Conservation (phyloP, 2,329 filamentous ascomycete genomes). For the Penicillium fuscoglaucum region DNA sequence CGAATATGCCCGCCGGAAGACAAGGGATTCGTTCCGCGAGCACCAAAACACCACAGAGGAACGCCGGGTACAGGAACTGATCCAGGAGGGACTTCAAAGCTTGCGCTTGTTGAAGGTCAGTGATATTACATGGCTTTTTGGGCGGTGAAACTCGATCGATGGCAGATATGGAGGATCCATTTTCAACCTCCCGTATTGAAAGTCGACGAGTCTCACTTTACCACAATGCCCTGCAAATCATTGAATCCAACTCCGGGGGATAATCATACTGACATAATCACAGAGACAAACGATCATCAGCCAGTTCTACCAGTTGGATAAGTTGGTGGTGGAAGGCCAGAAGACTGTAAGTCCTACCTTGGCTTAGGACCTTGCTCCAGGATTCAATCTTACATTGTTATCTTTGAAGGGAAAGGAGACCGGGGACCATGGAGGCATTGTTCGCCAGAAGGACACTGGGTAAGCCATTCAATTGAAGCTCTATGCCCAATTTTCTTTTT, state of each 20-base stretch:
- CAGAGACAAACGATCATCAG: constrained; percentile 94
- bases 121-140: constrained; percentile 12
- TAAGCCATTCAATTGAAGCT: constrained; percentile 38
- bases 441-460: constrained; percentile 78
- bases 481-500: background rate
- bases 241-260: background rate
- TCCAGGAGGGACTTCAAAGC: constrained; percentile 85
- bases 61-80: constrained; percentile 77
- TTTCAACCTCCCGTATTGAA: background rate
- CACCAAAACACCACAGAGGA: constrained; percentile 71
- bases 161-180: background rate
- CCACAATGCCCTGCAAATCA: background rate
- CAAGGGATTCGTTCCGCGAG: constrained; percentile 86
- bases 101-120: constrained; percentile 87
- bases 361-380: background rate
- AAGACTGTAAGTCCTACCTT: constrained; percentile 61
- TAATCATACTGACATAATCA: constrained; percentile 38
- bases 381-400: constrained; percentile 8
- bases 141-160: background rate
- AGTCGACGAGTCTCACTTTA: background rate
- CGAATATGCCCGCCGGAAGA: constrained; percentile 90
- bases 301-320: constrained; percentile 90
- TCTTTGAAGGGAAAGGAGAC: constrained; percentile 48
- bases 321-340: constrained; percentile 86
- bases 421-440: constrained; percentile 64